Base-by-base conservation (phyloP, 1,284 basidiomycete species). In the Ustilago loliicola region DNA sequence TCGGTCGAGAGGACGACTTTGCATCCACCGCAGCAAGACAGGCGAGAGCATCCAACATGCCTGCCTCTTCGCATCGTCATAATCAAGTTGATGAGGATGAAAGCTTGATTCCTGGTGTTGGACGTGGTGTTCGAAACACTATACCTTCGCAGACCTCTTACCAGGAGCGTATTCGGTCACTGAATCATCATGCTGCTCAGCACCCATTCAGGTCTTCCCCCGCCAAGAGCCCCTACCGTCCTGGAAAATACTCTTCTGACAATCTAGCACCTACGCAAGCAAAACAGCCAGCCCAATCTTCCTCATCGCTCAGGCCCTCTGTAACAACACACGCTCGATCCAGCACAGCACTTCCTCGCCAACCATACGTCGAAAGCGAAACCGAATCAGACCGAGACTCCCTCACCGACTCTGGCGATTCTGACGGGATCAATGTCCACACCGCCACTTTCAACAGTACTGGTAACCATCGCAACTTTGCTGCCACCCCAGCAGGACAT, bases 101-200 rank as follows among this genome's bases (percentile, higher is more conserved):
- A 50, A 79, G 76, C 57, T 61, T 77, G 60, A 79, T 79, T 47
- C 77, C 77, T 2, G 79, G 79, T 48, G 79, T 81, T 1, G 79
- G 77, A 9, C 62, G 77, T 32, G 79, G 79, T 45, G 63, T 78
- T 8, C 59, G 73, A 17, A 70, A 52, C 32, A 32, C 62, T 1
- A 25, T 62, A n/a, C 58, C 66, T 11, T 55, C 70, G 2, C 62
- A 68, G 29, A 64, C 67, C 5, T 72, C 64, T 15, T 66, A 72
- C 32, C 66, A 71, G 7, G 60, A 72, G 17, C 69, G 60, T 21
- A 30, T 72, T n/a, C 59, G 69, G 8, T 66, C 66, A 0, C 56
- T 74, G n/a, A 50, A 62, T 8, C 53, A 69, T 21, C 48, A 66
- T 25, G 60, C 63, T 53, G 63, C 59, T 50, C 64, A 64, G 30